phyloP scores from a whole-genome alignment of 306 rosid genomes.

The Vigna reflexopilosa region DNA sequence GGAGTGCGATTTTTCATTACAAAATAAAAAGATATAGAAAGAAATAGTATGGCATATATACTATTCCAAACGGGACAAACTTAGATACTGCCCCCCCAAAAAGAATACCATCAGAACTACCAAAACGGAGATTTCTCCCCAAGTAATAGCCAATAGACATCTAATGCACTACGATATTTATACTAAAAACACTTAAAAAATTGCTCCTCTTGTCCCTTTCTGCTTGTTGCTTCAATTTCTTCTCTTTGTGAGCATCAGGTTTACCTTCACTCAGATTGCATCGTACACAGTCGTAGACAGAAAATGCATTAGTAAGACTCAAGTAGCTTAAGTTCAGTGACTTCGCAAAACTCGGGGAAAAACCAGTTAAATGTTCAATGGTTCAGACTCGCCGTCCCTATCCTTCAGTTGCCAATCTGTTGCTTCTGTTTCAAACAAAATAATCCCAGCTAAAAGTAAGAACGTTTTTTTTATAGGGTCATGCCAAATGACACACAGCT shows the following conservation, averaged over 20 bases:
- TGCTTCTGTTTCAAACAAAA: conserved; percentile 66
- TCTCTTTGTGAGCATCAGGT: conserved; percentile 44
- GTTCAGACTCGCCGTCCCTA: conserved; percentile 81
- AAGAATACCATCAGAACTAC: conserved; percentile 67
- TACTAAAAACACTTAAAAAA: conserved; percentile 51
- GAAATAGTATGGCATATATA: conserved; percentile 50
- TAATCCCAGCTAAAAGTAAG: conserved; percentile 37
- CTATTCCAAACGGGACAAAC: conserved; percentile 51
- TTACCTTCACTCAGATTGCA: conserved; percentile 52
- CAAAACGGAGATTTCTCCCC: conserved; percentile 64
- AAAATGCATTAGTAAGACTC: conserved; percentile 46
- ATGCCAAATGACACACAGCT: not conserved
- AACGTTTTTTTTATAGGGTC: not conserved
- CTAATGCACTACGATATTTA: conserved; percentile 55
- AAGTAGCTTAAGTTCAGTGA: conserved; percentile 43
- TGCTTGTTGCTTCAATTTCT: conserved; percentile 42
- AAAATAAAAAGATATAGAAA: conserved; percentile 26
- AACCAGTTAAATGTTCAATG: conserved; percentile 68
- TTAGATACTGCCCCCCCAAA: conserved; percentile 54
- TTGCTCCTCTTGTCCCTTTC: conserved; percentile 39
- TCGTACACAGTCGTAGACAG: conserved; percentile 44
- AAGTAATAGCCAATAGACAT: conserved; percentile 50
- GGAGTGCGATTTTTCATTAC: conserved; percentile 48
- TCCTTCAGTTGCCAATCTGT: conserved; percentile 79
- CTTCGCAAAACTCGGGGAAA: conserved; percentile 45